phyloP scores from a whole-genome alignment of 352 stramenopile species.

The Phytophthora agathidicida region DNA sequence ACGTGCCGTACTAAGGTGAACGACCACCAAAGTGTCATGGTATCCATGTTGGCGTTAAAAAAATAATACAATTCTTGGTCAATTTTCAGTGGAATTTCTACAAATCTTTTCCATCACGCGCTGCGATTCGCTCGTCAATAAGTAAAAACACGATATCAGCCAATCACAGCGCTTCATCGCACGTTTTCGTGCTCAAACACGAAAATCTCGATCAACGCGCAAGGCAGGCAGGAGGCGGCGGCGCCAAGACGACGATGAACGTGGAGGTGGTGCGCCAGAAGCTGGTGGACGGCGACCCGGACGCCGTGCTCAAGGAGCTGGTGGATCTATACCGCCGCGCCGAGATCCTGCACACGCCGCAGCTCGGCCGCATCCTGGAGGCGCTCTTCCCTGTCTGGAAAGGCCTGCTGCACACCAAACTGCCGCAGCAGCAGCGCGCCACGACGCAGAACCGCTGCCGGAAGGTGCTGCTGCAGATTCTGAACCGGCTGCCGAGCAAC shows the following conservation, averaged over 20 bases:
- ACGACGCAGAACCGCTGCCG: conserved; percentile 89
- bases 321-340: conserved; percentile 87
- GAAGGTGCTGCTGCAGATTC: conserved; percentile 94
- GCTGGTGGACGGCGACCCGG: conserved; percentile 78
- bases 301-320: conserved; percentile 84
- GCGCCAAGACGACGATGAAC: conserved; percentile 71
- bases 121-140: conserved; percentile 12
- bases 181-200: background rate
- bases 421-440: conserved; percentile 75
- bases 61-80: background rate
- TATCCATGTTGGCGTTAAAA: background rate
- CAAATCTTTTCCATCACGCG: background rate
- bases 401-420: conserved; percentile 75
- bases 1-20: conserved; percentile 64
- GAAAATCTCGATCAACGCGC: conserved; percentile 18
- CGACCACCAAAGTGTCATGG: too few relatives aligned
- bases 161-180: conserved; percentile 9
- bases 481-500: conserved; percentile 95
- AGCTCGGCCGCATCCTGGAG: conserved; percentile 92
- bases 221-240: conserved; percentile 24
- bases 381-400: conserved; percentile 92
- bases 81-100: conserved; percentile 6
- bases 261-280: conserved; percentile 88
- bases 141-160: conserved; percentile 2
- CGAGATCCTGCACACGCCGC: conserved; percentile 88